Conservation (phyloP, 2,329 filamentous ascomycete species). For the Epichloe scottii region DNA sequence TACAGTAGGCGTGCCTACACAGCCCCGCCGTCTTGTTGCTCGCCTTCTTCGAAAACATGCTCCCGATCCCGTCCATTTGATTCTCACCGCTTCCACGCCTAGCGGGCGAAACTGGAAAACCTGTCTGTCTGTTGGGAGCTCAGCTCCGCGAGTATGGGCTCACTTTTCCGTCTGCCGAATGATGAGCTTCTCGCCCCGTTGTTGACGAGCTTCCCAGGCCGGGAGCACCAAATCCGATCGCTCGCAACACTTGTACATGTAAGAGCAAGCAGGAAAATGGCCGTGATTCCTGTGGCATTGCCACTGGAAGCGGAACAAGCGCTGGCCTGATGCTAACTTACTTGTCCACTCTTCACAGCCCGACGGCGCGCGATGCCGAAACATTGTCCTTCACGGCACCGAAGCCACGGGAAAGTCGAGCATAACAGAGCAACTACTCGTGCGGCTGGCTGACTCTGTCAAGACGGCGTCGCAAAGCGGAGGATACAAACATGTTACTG, state of each 20-base stretch:
- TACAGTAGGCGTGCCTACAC: no score
- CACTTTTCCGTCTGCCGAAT: slow-evolving; percentile 39
- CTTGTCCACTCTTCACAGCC: slow-evolving; percentile 29
- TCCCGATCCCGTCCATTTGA: no score
- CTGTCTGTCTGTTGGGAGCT: no score
- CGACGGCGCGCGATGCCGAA: slow-evolving; percentile 54
- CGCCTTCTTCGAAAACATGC: no score
- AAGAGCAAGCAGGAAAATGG: slow-evolving; percentile 11
- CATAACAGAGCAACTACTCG: slow-evolving; percentile 42
- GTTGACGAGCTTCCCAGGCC: slow-evolving; percentile 38
- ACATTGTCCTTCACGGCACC: slow-evolving; percentile 71
- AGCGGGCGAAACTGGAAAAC: no score
- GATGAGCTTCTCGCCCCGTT: slow-evolving; percentile 36
- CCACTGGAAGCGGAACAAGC: no score
- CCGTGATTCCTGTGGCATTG: no score
- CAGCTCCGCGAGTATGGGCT: slow-evolving; percentile 16
- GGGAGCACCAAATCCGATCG: slow-evolving; percentile 46
- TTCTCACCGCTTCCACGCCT: no score
- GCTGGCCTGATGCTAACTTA: background rate
- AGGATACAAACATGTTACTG: slow-evolving; percentile 43
- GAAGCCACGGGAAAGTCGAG: slow-evolving; percentile 79
- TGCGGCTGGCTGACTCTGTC: slow-evolving; percentile 11
- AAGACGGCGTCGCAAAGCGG: slow-evolving; percentile 8
- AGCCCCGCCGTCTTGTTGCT: no score
- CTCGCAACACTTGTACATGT: slow-evolving; percentile 43